Evolutionary conservation across 2,329 filamentous ascomycete species (phyloP).

Genomic region (Calonectria ilicicola): DNA sequence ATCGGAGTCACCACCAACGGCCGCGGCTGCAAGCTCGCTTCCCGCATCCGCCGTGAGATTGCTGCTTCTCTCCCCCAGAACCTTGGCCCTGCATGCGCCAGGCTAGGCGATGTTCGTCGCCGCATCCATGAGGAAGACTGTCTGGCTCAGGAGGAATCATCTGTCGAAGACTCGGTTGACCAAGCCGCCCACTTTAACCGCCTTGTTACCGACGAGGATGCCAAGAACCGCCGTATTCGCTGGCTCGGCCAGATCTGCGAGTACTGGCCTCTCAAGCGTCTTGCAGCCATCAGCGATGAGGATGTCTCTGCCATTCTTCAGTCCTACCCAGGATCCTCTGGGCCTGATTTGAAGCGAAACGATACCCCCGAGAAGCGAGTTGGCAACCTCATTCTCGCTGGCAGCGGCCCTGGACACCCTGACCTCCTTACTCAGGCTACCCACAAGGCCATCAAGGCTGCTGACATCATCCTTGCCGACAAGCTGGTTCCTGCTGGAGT

Average conservation of each 20-base stretch:
- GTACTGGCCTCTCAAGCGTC: conserved; percentile 91
- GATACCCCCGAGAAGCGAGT: conserved; percentile 45
- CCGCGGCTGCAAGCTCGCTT: conserved; percentile 92
- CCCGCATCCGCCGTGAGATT: conserved; percentile 89
- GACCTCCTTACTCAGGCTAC: conserved; percentile 89
- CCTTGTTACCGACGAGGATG: conserved; percentile 80
- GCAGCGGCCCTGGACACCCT: conserved; percentile 92
- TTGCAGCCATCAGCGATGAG: conserved; percentile 82
- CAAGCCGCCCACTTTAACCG: conserved; percentile 89
- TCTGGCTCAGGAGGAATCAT: conserved; percentile 60
- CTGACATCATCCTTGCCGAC: conserved; percentile 85
- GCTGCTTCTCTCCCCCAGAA: conserved; percentile 80
- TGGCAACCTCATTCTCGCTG: conserved; percentile 87
- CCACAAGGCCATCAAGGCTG: conserved; percentile 78
- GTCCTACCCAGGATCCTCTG: conserved; percentile 68
- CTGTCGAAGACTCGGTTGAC: conserved; percentile 73
- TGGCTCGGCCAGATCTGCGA: conserved; percentile 98
- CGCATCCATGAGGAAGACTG: conserved; percentile 80
- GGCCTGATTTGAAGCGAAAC: conserved; percentile 36
- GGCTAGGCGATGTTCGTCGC: conserved; percentile 79
- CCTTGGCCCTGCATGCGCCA: conserved; percentile 81
- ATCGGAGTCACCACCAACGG: conserved; percentile 97
- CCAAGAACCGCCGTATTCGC: conserved; percentile 84
- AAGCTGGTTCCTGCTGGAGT: conserved; percentile 89
- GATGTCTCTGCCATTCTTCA: conserved; percentile 84